Evolutionary conservation across 1,284 basidiomycete genomes (phyloP).

Genomic region (Neonothopanus nambi): DNA sequence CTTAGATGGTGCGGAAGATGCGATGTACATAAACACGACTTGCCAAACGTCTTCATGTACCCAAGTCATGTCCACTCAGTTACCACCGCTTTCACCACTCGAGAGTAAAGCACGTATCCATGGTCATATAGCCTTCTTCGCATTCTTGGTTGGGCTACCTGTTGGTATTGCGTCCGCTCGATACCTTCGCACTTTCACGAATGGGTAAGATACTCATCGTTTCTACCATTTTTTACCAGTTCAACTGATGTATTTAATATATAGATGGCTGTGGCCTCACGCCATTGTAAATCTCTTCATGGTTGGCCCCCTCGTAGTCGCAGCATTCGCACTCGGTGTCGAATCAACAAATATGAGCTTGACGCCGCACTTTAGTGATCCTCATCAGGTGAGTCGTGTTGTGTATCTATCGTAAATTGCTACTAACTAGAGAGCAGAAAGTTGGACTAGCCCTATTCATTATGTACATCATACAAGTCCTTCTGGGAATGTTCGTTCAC

Average conservation of each 20-base stretch:
- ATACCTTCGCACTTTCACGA: conserved; percentile 30
- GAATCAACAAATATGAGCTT: conserved; percentile 1
- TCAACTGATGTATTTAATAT: neutral
- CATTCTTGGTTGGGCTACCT: conserved; percentile 32
- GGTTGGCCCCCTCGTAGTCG: conserved; percentile 34
- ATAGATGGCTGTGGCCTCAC: conserved; percentile 20
- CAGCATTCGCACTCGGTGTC: conserved; percentile 27
- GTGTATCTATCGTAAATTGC: too few species aligned
- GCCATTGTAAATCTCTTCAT: conserved; percentile 19
- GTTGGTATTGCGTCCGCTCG: conserved; percentile 31
- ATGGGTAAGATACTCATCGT: conserved; percentile 22
- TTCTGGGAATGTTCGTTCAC: conserved; percentile 44
- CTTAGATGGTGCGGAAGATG: too few species aligned
- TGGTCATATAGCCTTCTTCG: conserved; percentile 24
- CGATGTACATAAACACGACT: too few species aligned
- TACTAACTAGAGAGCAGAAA: conserved; percentile 31
- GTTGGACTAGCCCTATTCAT: conserved; percentile 44
- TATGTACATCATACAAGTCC: conserved; percentile 41
- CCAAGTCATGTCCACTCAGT: too few species aligned
- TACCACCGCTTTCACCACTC: conserved; percentile 13
- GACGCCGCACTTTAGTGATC: conserved; percentile 13
- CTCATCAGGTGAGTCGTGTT: too few species aligned
- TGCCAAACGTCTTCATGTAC: too few species aligned
- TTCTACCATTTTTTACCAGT: neutral
- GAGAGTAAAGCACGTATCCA: conserved; percentile 19